These are phyloP conservation scores for Cryptococcus floricola DNA, from an alignment of 1,284 basidiomycete species.

Conservation along the genomic window DNA sequence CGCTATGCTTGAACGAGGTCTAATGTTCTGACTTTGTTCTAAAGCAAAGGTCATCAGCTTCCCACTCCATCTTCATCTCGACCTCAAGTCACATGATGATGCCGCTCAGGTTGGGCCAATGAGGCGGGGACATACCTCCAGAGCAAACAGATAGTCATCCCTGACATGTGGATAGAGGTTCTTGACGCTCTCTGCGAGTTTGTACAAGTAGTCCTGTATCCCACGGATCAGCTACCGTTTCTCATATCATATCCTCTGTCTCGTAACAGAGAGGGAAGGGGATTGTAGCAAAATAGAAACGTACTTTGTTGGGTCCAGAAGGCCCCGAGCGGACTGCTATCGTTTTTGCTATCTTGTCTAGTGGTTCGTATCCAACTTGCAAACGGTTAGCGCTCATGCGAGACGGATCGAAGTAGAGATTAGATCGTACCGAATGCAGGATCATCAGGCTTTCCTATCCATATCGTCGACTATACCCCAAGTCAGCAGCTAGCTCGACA, in stretches of 20 bases:
- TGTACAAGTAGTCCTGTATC: conserved; percentile 40
- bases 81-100: neutral
- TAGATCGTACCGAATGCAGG: conserved; percentile 38
- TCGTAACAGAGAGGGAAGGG: neutral
- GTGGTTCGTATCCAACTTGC: conserved; percentile 38
- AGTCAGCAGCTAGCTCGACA: neutral
- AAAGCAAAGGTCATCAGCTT: neutral
- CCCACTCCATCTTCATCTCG: neutral
- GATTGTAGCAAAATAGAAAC: conserved; percentile 1
- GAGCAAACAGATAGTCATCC: conserved; percentile 40
- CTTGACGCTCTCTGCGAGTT: conserved; percentile 38
- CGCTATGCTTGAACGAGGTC: neutral
- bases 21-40: neutral
- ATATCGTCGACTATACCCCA: conserved; percentile 27
- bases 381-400: neutral
- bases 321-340: conserved; percentile 33
- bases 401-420: no score
- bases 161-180: conserved; percentile 38
- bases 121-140: conserved; percentile 29
- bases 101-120: no score
- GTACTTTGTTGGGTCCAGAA: conserved; percentile 40
- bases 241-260: no score
- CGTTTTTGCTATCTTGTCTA: conserved; percentile 19
- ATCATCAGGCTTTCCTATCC: conserved; percentile 39
- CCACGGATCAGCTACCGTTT: neutral